phyloP scores from a whole-genome alignment of 2,329 filamentous ascomycete species.

The Setomelanomma holmii region DNA sequence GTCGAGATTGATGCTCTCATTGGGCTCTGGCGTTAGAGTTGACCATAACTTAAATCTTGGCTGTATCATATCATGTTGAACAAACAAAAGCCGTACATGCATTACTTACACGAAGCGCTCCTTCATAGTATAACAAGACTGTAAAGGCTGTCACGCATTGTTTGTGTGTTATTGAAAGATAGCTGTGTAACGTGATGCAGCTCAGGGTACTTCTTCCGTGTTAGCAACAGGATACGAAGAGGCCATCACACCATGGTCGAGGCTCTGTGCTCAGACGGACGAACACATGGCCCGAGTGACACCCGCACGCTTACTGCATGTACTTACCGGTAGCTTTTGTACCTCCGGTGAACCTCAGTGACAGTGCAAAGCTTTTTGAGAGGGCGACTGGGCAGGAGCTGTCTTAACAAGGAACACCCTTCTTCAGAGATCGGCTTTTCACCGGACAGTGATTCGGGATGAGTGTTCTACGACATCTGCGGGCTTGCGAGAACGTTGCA shows the following conservation, averaged over 20 bases:
- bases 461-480: neutral
- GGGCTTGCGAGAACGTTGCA: neutral
- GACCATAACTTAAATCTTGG: no score
- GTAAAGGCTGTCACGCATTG: no score
- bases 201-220: neutral
- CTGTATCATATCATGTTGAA: no score
- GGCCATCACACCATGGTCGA: neutral
- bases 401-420: neutral
- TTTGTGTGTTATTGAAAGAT: no score
- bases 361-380: neutral
- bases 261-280: slow-evolving; percentile 1
- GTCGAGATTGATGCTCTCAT: neutral
- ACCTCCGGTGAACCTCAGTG: slow-evolving; percentile 12
- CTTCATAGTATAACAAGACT: no score
- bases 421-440: neutral
- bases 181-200: neutral
- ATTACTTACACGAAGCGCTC: no score
- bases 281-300: slow-evolving; percentile 5
- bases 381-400: neutral
- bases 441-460: neutral
- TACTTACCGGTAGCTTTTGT: slow-evolving; percentile 3
- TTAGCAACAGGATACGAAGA: neutral
- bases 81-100: no score
- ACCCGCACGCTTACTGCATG: slow-evolving; percentile 4
- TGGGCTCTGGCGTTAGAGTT: neutral